These are phyloP conservation scores for Boletus smithii DNA, from an alignment of 1,284 basidiomycete species.

Conservation along the genomic window DNA sequence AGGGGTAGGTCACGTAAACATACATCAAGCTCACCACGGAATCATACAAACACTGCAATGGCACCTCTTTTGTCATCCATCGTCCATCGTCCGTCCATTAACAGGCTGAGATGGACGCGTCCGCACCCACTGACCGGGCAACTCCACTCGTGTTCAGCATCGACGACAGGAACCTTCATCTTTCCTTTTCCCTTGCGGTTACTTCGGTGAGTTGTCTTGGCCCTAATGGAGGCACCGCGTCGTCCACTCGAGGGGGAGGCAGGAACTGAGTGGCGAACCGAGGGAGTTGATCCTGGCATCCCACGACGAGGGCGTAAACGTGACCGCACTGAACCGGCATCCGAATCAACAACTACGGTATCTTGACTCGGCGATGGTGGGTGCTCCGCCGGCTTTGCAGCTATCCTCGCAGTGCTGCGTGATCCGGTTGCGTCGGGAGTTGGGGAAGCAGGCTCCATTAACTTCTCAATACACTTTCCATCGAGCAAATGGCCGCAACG, in stretches of 20 bases:
- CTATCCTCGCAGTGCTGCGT: conserved; percentile 25
- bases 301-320: conserved; percentile 48
- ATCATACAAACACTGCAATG: conserved; percentile 47
- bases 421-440: conserved; percentile 16
- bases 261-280: conserved; percentile 9
- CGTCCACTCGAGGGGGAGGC: conserved; percentile 3
- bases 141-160: conserved; percentile 52
- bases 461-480: conserved; percentile 60
- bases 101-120: conserved; percentile 52
- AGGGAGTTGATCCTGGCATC: conserved; percentile 10
- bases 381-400: conserved; percentile 1
- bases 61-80: conserved; percentile 43
- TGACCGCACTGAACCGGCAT: conserved; percentile 45
- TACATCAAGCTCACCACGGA: conserved; percentile 6
- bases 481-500: conserved; percentile 75
- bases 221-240: conserved; percentile 3
- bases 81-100: conserved; percentile 52
- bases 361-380: conserved; percentile 23
- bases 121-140: conserved; percentile 63
- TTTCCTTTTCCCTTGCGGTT: conserved; percentile 40
- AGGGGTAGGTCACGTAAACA: conserved; percentile 14
- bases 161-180: conserved; percentile 38
- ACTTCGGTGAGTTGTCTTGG: conserved; percentile 16
- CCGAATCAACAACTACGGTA: conserved; percentile 19
- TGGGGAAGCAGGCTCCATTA: conserved; percentile 45